Conservation (phyloP, 108 stramenopile genomes). For the Parietichytrium sp. region DNA sequence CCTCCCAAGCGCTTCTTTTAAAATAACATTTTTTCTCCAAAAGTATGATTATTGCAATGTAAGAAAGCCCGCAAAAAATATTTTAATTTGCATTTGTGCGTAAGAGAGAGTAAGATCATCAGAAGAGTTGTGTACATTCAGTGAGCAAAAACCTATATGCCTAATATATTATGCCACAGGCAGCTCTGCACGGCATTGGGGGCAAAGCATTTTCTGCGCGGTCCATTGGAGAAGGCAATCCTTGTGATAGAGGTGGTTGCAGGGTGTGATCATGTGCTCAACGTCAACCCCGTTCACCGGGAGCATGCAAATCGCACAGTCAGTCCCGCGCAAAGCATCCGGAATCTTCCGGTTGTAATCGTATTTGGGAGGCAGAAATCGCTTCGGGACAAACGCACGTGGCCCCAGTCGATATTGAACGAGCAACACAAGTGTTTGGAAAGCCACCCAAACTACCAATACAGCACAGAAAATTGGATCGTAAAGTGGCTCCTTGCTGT, state of each 20-base stretch:
- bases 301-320: neutral
- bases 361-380: constrained; percentile 85
- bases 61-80: no score
- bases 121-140: no score
- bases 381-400: constrained; percentile 85
- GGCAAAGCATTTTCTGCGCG: constrained; percentile 95
- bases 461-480: constrained; percentile 59
- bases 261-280: constrained; percentile 89
- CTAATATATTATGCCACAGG: constrained; percentile 42
- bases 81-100: no score
- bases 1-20: no score
- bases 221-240: constrained; percentile 90
- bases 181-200: constrained; percentile 70
- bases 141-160: no score
- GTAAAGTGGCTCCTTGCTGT: constrained; percentile 65
- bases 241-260: constrained; percentile 88
- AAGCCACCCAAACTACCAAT: constrained; percentile 75
- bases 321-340: neutral
- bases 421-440: constrained; percentile 76
- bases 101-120: no score
- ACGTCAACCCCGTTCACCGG: neutral
- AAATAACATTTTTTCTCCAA: no score
- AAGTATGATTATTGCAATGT: no score
- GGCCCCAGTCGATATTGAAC: constrained; percentile 78
- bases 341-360: constrained; percentile 86